Base-by-base conservation (phyloP, 2,329 filamentous ascomycete genomes). In the Hirsutella rhossiliensis region DNA sequence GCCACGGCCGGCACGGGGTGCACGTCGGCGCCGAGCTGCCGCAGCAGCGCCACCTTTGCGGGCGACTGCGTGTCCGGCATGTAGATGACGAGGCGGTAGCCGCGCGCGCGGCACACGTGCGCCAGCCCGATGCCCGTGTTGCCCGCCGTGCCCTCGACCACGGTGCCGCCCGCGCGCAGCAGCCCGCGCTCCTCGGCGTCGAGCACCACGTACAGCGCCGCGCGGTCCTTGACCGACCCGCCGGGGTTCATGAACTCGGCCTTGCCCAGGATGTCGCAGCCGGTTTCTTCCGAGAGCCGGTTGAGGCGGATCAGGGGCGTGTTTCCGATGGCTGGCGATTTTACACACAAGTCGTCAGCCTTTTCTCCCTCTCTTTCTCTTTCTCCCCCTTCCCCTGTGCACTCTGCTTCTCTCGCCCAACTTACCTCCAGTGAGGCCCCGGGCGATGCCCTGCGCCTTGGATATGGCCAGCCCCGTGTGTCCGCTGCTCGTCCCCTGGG, bases 11-110 rank as follows among this genome's bases (percentile, higher is more conserved):
- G 92, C 0, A 98, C 92, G 17, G 92, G 89, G 67, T 94, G 85
- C 30, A 98, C 92, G 65, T 97, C 89, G 23, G 92, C 92, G 51
- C 92, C 92, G 11, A 98, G 76, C 31, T 97, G 72, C 9, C 90
- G 77, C 51, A 98, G 72, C 43, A 98, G 75, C 63, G 97, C 92
- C 60, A 98, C 86, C 73, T 98, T 98, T 62, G 89, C 92, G 68
- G 95, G 90, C 18, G 89, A 94, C 69, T 97, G 92, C 41, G 90
- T 97, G 72, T 98, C 85, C 56, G 92, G 92, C 92, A 98, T 97
- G 78, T 97, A 98, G 62, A 98, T 98, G 60, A 97, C 89, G 42
- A 95, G 80, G 62, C 84, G 84, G 75, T 98, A 97, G 36, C 90
- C 92, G 56, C 83, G 84, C 32, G 83, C 86, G 48, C 90, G 80